Evolutionary conservation across 331 rosid species (phyloP), one percentile per base, ranked within the genome.

Genomic region (Ulmus americana): DNA sequence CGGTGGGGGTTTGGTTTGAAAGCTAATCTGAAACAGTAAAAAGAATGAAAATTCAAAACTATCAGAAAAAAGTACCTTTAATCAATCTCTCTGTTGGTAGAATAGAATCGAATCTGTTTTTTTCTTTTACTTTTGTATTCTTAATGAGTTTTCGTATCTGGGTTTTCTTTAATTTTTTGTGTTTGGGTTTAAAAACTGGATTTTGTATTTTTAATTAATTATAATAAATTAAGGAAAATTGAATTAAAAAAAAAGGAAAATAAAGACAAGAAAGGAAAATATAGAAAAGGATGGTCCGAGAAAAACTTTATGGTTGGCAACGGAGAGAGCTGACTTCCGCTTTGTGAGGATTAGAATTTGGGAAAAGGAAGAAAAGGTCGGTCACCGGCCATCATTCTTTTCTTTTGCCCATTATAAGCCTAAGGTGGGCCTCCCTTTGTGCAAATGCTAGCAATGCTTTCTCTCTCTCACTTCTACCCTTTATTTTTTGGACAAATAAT

Each of bases 311-410:
- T 74, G 85, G 77, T 44, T 75, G 91, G 81, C 65, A 60, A 71
- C 14, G 76, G 70, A 57, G 71, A 12, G 52, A 52, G 76, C 75
- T 73, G 80, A 78, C 61, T 64, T 71, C 78, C 84, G 78, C 72
- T 76, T 62, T 74, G 79, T 59, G 50, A 78, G 92, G 86, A 45
- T 62, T 55, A 75, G 67, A 60, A 54, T n/a, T 65, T 15, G 57
- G 65, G 82, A 63, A 76, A 71, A 66, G 84, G 84, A 58, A 59
- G 72, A 60, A 76, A 71, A 65, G 83, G 86, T 69, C 83, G 88
- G 84, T 76, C 83, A 77, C 88, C 82, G 83, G 73, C 84, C 73
- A 65, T 71, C 63, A 67, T 58, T 68, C 71, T 45, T 51, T 60
- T 5, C 62, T 51, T 67, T 55, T 28, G 68, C 68, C 77, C 28